phyloP scores from a whole-genome alignment of 331 rosid genomes.

The Pyracantha coccinea region DNA sequence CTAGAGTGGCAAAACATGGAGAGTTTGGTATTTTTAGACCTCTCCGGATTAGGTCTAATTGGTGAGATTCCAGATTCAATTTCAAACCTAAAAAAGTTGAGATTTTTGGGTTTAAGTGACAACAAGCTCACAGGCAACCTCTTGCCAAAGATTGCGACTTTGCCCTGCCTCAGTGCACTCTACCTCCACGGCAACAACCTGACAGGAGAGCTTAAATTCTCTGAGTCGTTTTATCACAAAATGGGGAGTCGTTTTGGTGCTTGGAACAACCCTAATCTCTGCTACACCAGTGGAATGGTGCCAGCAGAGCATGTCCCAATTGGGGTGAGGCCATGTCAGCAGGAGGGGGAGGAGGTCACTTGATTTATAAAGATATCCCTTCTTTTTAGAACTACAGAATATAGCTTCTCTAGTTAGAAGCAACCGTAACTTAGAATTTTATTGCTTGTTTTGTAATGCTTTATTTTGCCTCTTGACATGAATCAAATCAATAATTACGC shows the following conservation, averaged over 20 bases:
- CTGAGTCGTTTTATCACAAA: constrained; percentile 50
- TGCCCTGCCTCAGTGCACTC: constrained; percentile 60
- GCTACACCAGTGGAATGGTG: constrained; percentile 40
- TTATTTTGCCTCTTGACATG: constrained; percentile 10
- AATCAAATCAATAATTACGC: background rate
- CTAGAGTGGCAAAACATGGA: constrained; percentile 52
- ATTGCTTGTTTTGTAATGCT: background rate
- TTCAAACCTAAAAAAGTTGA: constrained; percentile 50
- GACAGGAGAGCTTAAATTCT: constrained; percentile 58
- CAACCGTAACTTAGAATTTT: constrained; percentile 18
- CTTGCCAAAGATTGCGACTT: constrained; percentile 50
- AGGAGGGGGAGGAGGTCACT: constrained; percentile 20
- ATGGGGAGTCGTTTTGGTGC: constrained; percentile 89
- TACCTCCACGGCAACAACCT: constrained; percentile 75
- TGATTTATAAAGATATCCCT: constrained; percentile 8
- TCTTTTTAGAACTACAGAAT: constrained; percentile 8
- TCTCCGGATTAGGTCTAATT: constrained; percentile 47
- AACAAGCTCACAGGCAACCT: constrained; percentile 67
- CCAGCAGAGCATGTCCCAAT: constrained; percentile 38
- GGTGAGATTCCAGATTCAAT: constrained; percentile 84
- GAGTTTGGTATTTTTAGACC: constrained; percentile 62
- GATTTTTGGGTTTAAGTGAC: constrained; percentile 69
- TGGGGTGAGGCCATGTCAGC: constrained; percentile 76
- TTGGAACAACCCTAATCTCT: constrained; percentile 74
- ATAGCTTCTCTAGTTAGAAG: constrained; percentile 17